Evolutionary conservation across 768 basidiomycete genomes (phyloP), one percentile per base, ranked within the genome.

Genomic region (Tremella yokohamensis): DNA sequence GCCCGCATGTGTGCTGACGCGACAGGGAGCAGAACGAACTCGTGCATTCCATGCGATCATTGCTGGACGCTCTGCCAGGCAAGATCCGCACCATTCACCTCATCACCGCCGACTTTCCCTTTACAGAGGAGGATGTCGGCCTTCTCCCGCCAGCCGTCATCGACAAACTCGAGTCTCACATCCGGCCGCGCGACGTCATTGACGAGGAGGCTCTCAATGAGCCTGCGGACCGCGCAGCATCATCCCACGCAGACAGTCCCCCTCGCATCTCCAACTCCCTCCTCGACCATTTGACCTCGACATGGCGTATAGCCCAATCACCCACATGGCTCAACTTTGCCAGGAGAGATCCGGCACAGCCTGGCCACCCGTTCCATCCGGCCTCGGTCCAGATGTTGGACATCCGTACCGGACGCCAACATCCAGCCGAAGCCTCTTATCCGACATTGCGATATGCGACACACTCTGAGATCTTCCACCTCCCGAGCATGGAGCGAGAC

Each of bases 391-490:
- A 19, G 25, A 49, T 39, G 39, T 11, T 38, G 22, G 26, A 52
- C 18, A 52, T 24, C 22, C 51, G 51, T 3, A 52, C 24, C 24
- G 53, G 34, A 13, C 49, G 52, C 26, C 22, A 53, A 9, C 20
- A 52, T 38, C 48, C 26, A 4, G 58, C 60, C 6, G 61, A 56
- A 40, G 38, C 40, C 13, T 54, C 57, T 34, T 67, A 74, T 49
- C 73, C 73, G 1, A 61, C 50, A 3, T 55, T 75, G 6, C 61
- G 68, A 29, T 75, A 75, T 40, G 71, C 67, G 1, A 40, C 51
- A 2, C 73, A 75, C 54, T 66, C 65, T 1, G 73, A 75, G 50
- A 65, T 73, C 29, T 75, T 75, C 29, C 71, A 75, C 44, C 56
- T 75, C 1, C 73, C 73, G 1, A 57, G 61, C 0, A 25, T 61